Evolutionary conservation across 495 filamentous ascomycete species (phyloP).

Genomic region (Terfezia claveryi): DNA sequence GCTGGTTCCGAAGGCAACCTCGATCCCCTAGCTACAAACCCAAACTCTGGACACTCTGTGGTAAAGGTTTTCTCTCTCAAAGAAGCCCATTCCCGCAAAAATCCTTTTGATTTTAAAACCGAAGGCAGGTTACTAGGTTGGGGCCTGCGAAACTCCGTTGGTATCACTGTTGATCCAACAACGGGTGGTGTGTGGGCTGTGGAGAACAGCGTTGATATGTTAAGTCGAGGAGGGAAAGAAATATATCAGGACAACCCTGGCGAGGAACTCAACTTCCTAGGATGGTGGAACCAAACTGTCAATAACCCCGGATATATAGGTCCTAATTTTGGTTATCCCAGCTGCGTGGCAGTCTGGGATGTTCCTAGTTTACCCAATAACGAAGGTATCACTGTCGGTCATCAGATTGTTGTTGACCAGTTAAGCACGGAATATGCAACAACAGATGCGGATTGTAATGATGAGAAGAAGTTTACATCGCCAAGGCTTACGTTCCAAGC

Average conservation of each 20-base stretch:
- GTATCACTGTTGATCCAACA: constrained; percentile 35
- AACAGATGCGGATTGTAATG: constrained; percentile 18
- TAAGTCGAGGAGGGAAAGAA: constrained; percentile 33
- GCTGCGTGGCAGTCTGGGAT: constrained; percentile 43
- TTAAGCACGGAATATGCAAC: constrained; percentile 27
- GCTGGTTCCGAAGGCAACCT: constrained; percentile 40
- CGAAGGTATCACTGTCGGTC: constrained; percentile 1
- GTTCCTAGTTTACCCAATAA: constrained; percentile 23
- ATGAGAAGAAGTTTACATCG: constrained; percentile 15
- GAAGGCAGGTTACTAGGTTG: constrained; percentile 41
- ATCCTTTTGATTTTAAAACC: neutral
- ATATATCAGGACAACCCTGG: constrained; percentile 50
- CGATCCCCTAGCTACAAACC: constrained; percentile 27
- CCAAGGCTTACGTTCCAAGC: constrained; percentile 35
- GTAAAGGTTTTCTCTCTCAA: constrained; percentile 16
- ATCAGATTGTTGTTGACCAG: constrained; percentile 22
- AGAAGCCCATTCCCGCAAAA: neutral
- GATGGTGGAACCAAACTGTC: constrained; percentile 30
- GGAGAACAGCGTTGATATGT: constrained; percentile 48
- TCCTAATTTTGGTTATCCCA: constrained; percentile 34
- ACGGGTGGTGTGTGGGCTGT: constrained; percentile 40
- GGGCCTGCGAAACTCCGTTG: constrained; percentile 52
- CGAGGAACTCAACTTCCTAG: constrained; percentile 54
- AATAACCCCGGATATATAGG: constrained; percentile 10
- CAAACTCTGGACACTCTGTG: constrained; percentile 34